phyloP scores from a whole-genome alignment of 306 rosid genomes.

The Fragaria vesca region DNA sequence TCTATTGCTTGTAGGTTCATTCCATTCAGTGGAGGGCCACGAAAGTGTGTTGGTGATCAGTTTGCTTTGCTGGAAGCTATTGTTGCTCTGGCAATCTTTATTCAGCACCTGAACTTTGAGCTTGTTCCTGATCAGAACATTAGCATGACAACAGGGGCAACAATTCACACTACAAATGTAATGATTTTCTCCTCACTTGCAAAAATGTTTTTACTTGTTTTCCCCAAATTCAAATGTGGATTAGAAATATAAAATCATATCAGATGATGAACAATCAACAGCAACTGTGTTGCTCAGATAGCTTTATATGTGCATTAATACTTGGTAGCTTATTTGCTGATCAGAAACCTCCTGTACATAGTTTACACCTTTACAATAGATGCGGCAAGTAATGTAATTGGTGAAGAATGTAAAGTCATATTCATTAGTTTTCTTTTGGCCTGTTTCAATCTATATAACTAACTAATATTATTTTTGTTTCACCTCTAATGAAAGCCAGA shows the following conservation, averaged over 20 bases:
- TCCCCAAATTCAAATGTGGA: not conserved
- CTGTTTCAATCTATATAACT: not conserved
- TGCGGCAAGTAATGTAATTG: not conserved
- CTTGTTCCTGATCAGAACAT: constrained; percentile 82
- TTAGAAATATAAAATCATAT: not conserved
- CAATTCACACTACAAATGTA: constrained; percentile 95
- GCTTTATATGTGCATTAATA: not conserved
- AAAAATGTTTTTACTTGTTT: not conserved
- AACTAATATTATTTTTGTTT: not conserved
- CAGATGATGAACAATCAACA: not conserved
- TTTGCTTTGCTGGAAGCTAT: constrained; percentile 84
- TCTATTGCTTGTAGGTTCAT: constrained; percentile 63
- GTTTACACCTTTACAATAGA: not conserved
- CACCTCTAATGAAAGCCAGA: constrained; percentile 1
- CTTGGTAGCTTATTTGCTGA: not conserved
- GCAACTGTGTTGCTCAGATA: not conserved
- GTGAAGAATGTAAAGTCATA: not conserved
- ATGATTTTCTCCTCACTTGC: constrained; percentile 23
- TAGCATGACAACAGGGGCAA: constrained; percentile 96
- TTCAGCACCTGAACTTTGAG: constrained; percentile 77
- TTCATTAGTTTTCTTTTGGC: not conserved
- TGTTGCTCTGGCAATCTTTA: constrained; percentile 76
- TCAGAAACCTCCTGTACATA: not conserved
- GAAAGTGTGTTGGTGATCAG: constrained; percentile 97
- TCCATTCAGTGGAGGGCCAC: constrained; percentile 96